Base-by-base conservation (phyloP, 768 basidiomycete species). In the Antrodiella citrinella region DNA sequence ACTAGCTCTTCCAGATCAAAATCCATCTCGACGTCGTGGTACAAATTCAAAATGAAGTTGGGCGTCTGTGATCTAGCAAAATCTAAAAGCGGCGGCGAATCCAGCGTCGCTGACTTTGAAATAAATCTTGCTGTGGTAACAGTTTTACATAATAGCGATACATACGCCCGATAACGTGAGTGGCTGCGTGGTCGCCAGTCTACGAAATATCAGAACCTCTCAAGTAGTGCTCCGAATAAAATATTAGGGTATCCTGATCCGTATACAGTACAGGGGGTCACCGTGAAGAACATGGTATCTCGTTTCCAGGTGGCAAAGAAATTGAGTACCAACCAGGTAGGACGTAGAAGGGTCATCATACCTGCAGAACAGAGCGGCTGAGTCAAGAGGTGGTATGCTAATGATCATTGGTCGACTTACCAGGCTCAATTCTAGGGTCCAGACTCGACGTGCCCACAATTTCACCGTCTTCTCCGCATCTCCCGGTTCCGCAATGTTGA, bases 341-440 rank as follows among this genome's bases (percentile, higher is more conserved):
- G n/a, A n/a, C n/a, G n/a, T n/a, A n/a, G n/a, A n/a, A n/a, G n/a
- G n/a, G n/a, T n/a, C 30, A 35, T 35, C 30, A 35, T 15, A 35
- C 30, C 30, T 35, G 30, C 30, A n/a, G n/a, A n/a, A n/a, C n/a
- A n/a, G n/a, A n/a, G n/a, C n/a, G n/a, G n/a, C n/a, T n/a, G n/a
- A n/a, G n/a, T n/a, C 43, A 12, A 47, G 26, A 49, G 3, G 21
- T 13, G 35, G 45, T 30, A 42, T n/a, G 30, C 13, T 51, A n/a
- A n/a, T 18, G 35, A 10, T 38, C 10, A 38, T 18, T 38, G 41
- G 18, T 43, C 9, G 15, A 68, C 73, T 45, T 54, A 97, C 93
- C 75, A 98, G 70, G 66, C 91, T 93, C 51, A 98, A 76, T 72
- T 99, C 96, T 51, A 99, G 74, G 9, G 96, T 99, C 96, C 96